These are phyloP conservation scores for Starmerella apis DNA, from an alignment of 805 yeast species.

Conservation along the genomic window DNA sequence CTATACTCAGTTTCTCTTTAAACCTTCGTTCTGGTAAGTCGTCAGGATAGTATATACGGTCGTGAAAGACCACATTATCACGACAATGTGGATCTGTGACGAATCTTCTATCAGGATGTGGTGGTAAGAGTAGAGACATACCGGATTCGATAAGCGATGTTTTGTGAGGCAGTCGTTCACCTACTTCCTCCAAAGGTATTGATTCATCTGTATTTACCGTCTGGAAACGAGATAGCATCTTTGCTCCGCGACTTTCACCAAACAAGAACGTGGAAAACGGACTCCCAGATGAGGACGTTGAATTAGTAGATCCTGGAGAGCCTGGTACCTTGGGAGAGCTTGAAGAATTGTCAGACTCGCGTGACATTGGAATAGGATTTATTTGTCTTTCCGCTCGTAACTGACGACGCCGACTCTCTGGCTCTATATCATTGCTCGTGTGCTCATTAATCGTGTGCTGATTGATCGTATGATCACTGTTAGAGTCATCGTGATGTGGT, in stretches of 20 bases:
- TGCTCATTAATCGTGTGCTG: background rate
- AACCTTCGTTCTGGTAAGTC: conserved; percentile 53
- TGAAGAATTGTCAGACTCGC: background rate
- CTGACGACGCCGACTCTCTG: background rate
- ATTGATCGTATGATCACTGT: too few relatives aligned
- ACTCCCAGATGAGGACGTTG: background rate
- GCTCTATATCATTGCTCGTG: background rate
- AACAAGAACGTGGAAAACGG: conserved; percentile 13
- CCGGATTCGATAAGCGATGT: conserved; percentile 74
- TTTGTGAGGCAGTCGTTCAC: conserved; percentile 31
- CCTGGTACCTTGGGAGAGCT: background rate
- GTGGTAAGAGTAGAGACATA: conserved; percentile 64
- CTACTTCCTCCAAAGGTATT: conserved; percentile 9
- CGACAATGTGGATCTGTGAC: conserved; percentile 58
- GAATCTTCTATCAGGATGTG: conserved; percentile 60
- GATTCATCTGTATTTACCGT: conserved; percentile 7
- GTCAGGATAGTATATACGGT: conserved; percentile 53
- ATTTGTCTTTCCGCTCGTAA: background rate
- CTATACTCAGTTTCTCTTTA: conserved; percentile 16
- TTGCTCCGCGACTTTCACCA: conserved; percentile 7
- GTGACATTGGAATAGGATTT: background rate
- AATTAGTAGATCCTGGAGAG: background rate
- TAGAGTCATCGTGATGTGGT: background rate
- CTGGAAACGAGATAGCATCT: conserved; percentile 9
- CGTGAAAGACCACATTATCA: conserved; percentile 66